phyloP scores from a whole-genome alignment of 2,329 filamentous ascomycete species.

The Trichoderma asperellum region DNA sequence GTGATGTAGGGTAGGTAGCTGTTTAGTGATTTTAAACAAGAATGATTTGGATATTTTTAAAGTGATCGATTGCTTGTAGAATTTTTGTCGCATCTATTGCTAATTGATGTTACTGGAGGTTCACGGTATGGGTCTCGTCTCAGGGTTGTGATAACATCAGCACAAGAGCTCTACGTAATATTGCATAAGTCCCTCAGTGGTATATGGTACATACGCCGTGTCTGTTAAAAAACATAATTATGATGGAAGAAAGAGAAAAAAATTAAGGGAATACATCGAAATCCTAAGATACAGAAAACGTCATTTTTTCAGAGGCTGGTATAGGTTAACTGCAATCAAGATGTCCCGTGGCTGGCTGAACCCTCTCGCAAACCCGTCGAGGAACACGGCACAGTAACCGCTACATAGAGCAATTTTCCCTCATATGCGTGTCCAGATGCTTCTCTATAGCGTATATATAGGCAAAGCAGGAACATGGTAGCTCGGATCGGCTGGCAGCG shows the following conservation, averaged over 20 bases:
- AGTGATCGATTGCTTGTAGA: neutral
- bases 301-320: neutral
- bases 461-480: neutral
- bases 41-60: neutral
- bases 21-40: neutral
- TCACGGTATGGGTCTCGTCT: neutral
- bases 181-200: too few relatives aligned
- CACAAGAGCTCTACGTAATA: neutral
- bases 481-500: neutral
- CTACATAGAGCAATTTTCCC: neutral
- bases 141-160: neutral
- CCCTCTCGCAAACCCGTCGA: slow-evolving; percentile 1
- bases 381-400: neutral
- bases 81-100: neutral
- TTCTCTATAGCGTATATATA: neutral
- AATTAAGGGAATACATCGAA: neutral
- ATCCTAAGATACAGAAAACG: neutral
- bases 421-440: neutral
- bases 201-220: neutral
- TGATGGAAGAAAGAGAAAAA: neutral
- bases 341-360: neutral
- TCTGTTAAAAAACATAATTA: neutral
- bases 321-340: neutral
- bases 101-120: neutral
- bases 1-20: neutral